phyloP scores from a whole-genome alignment of 345 rosid species.

The Linum lewisii region DNA sequence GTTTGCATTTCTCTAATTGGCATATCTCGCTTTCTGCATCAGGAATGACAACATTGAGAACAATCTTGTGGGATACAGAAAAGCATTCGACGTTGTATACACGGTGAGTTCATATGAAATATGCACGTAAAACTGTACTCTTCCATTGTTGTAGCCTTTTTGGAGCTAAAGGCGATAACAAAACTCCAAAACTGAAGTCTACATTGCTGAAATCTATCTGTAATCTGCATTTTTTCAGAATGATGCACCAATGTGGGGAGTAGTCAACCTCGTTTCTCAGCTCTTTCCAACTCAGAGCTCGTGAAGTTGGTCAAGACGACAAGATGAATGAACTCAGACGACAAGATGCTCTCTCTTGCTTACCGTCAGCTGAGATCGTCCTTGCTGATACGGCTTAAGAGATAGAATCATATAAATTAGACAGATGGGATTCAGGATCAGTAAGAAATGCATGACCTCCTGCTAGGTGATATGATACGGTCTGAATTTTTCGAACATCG shows the following conservation, averaged over 20 bases:
- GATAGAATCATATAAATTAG: too few relatives aligned
- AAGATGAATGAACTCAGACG: too few relatives aligned
- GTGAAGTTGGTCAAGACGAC: constrained; percentile 20
- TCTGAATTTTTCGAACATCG: too few relatives aligned
- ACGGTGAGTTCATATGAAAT: constrained; percentile 36
- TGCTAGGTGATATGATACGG: too few relatives aligned
- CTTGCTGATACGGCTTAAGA: too few relatives aligned
- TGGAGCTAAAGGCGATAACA: too few relatives aligned
- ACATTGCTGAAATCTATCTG: neutral
- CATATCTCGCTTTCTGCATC: constrained; percentile 10
- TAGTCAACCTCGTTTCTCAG: constrained; percentile 46
- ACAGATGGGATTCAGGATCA: too few relatives aligned
- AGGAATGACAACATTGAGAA: constrained; percentile 70
- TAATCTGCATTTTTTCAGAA: constrained; percentile 24
- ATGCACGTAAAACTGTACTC: neutral
- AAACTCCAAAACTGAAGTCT: neutral
- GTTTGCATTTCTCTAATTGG: neutral
- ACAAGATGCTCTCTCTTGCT: too few relatives aligned
- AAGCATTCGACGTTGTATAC: constrained; percentile 65
- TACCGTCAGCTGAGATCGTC: too few relatives aligned
- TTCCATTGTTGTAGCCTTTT: neutral
- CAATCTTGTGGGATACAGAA: constrained; percentile 47
- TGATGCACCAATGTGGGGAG: constrained; percentile 75
- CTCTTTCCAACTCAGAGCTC: constrained; percentile 25
- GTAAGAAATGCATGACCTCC: too few relatives aligned